Conservation (phyloP, 805 yeast genomes). For the Teunomyces lycoperdinae region DNA sequence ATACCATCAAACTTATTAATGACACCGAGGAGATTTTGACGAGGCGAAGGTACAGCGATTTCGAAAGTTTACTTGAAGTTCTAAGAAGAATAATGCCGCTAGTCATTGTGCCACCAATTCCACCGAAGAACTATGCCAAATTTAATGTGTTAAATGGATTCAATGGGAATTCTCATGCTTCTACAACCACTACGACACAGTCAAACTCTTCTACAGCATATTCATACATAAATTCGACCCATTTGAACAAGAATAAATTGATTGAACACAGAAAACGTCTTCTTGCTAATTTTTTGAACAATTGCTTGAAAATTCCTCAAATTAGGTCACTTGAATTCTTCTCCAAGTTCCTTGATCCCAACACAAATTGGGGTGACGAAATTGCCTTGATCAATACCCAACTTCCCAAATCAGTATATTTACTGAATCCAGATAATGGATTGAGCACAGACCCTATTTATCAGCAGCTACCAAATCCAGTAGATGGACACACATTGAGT, state of each 20-base stretch:
- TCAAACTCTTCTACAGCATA: slow-evolving; percentile 5
- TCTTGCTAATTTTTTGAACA: slow-evolving; percentile 71
- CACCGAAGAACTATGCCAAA: slow-evolving; percentile 47
- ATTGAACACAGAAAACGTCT: slow-evolving; percentile 50
- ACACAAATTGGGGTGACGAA: slow-evolving; percentile 78
- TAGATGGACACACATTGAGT: slow-evolving; percentile 24
- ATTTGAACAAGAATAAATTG: slow-evolving; percentile 34
- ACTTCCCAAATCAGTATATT: slow-evolving; percentile 38
- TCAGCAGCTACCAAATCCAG: slow-evolving; percentile 32
- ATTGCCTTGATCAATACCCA: slow-evolving; percentile 33
- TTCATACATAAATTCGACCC: slow-evolving; percentile 41
- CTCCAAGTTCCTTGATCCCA: slow-evolving; percentile 80
- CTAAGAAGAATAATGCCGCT: slow-evolving; percentile 76
- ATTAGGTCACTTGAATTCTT: slow-evolving; percentile 62
- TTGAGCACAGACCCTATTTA: slow-evolving; percentile 35
- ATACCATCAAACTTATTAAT: slow-evolving; percentile 67
- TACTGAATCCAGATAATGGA: slow-evolving; percentile 46
- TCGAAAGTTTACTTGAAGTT: slow-evolving; percentile 75
- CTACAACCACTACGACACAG: background rate
- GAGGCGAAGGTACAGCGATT: slow-evolving; percentile 82
- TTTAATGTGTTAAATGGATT: slow-evolving; percentile 33
- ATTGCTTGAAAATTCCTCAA: slow-evolving; percentile 59
- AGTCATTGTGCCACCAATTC: slow-evolving; percentile 87
- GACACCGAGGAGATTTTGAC: slow-evolving; percentile 49
- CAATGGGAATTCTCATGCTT: background rate